Conservation (phyloP, 2,329 filamentous ascomycete genomes). For the Diplodia intermedia region DNA sequence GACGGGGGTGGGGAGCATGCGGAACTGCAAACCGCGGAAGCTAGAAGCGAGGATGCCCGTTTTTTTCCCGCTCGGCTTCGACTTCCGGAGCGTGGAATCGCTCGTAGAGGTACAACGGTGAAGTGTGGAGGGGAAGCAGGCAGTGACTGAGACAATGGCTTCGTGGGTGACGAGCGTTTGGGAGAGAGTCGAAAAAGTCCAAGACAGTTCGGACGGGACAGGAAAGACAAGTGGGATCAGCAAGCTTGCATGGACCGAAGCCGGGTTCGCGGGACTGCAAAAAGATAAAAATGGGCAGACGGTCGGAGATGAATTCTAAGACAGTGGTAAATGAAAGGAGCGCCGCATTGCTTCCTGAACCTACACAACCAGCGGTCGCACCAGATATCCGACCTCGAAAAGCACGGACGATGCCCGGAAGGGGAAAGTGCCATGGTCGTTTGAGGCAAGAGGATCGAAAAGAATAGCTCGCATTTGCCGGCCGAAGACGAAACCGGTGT, state of each 20-base stretch:
- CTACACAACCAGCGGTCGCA: slow-evolving; percentile 3
- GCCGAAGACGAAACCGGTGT: background rate
- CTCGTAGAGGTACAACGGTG: background rate
- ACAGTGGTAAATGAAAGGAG: slow-evolving; percentile 28
- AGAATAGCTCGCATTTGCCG: slow-evolving; percentile 9
- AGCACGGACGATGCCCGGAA: background rate
- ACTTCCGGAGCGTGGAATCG: background rate
- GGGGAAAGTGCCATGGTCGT: background rate
- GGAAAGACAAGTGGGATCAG: slow-evolving; percentile 1
- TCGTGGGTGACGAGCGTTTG: background rate
- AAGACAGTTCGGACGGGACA: background rate
- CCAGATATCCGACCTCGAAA: background rate
- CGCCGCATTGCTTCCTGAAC: slow-evolving; percentile 1
- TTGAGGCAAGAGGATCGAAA: background rate
- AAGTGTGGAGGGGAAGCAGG: background rate
- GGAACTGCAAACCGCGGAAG: background rate
- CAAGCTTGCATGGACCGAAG: background rate
- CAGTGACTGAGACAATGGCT: background rate
- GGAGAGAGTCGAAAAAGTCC: background rate
- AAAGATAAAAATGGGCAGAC: slow-evolving; percentile 4
- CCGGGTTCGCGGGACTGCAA: slow-evolving; percentile 9
- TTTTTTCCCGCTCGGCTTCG: background rate
- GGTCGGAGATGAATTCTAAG: slow-evolving; percentile 2
- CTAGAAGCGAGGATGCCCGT: background rate
- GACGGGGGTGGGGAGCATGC: background rate